Conservation (phyloP, 1,284 basidiomycete species). For the Ceratobasidium sp. region DNA sequence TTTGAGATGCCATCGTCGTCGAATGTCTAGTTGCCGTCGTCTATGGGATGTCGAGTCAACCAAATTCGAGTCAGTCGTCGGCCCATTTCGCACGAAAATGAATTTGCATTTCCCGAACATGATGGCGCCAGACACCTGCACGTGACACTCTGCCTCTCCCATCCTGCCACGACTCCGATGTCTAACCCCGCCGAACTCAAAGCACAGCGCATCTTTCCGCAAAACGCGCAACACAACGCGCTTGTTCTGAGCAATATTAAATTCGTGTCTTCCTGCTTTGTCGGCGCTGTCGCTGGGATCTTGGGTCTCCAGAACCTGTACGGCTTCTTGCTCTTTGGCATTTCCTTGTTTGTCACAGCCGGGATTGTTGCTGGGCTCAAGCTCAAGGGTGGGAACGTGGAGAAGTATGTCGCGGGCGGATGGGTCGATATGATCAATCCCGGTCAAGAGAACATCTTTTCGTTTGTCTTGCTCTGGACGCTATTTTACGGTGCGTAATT, state of each 20-base stretch:
- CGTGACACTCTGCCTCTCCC: conserved; percentile 4
- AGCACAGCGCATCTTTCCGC: conserved; percentile 59
- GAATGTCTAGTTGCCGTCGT: neutral
- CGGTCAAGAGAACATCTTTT: conserved; percentile 84
- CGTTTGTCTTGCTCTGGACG: conserved; percentile 89
- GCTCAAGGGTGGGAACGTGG: conserved; percentile 63
- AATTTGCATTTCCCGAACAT: conserved; percentile 28
- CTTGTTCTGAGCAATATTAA: conserved; percentile 66
- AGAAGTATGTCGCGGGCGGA: conserved; percentile 59
- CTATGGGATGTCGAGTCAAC: neutral
- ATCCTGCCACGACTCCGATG: conserved; percentile 31
- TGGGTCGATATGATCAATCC: conserved; percentile 72
- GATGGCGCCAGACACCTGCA: neutral
- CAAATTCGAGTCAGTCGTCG: conserved; percentile 13
- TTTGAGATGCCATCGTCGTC: conserved; percentile 43
- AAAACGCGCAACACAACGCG: conserved; percentile 75
- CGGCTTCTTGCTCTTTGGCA: conserved; percentile 80
- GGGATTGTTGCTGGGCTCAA: conserved; percentile 70
- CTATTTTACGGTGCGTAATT: conserved; percentile 77
- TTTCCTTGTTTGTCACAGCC: conserved; percentile 70
- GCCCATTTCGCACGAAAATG: conserved; percentile 33
- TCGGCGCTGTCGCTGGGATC: conserved; percentile 84
- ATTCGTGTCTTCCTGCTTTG: conserved; percentile 80
- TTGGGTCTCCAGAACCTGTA: conserved; percentile 83
- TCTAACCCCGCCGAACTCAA: conserved; percentile 38